A percentile compares a stretch with the other conserved stretches of the same genome.
Evolutionary conservation across 352 stramenopile genomes (phyloP).

Genomic region (Peronosclerospora sorghi): DNA sequence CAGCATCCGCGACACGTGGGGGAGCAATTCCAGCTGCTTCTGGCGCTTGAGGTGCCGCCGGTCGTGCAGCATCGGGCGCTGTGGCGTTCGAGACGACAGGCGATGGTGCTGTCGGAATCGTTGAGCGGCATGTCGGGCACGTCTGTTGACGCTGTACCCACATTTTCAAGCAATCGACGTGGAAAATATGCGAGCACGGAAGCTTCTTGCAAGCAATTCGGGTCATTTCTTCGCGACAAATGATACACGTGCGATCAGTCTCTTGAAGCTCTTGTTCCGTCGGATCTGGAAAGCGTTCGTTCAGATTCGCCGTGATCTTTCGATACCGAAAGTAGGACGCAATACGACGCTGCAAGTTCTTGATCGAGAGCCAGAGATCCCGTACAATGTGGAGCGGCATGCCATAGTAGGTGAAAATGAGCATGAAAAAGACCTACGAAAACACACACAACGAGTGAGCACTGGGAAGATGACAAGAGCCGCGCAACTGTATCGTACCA

Average conservation of each 20-base stretch:
- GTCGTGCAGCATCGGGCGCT: constrained; percentile 11
- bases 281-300: constrained; percentile 91
- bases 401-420: constrained; percentile 96
- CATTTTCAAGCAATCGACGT: constrained; percentile 95
- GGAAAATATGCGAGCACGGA: constrained; percentile 95
- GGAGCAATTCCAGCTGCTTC: constrained; percentile 4
- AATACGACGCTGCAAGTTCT: constrained; percentile 77
- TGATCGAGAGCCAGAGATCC: constrained; percentile 91
- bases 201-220: constrained; percentile 90
- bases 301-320: constrained; percentile 91
- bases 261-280: constrained; percentile 91
- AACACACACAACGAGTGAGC: neutral
- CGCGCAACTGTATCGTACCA: constrained; percentile 34
- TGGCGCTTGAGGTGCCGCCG: constrained; percentile 2
- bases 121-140: constrained; percentile 93
- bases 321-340: constrained; percentile 88
- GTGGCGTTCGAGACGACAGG: constrained; percentile 21
- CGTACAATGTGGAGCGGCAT: constrained; percentile 96
- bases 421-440: constrained; percentile 90
- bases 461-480: neutral
- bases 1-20: constrained; percentile 8
- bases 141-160: constrained; percentile 98
- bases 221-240: constrained; percentile 93
- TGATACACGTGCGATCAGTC: constrained; percentile 91
- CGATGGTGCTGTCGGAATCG: constrained; percentile 80